Conservation (phyloP, 768 basidiomycete genomes). For the Mycena vulgaris region DNA sequence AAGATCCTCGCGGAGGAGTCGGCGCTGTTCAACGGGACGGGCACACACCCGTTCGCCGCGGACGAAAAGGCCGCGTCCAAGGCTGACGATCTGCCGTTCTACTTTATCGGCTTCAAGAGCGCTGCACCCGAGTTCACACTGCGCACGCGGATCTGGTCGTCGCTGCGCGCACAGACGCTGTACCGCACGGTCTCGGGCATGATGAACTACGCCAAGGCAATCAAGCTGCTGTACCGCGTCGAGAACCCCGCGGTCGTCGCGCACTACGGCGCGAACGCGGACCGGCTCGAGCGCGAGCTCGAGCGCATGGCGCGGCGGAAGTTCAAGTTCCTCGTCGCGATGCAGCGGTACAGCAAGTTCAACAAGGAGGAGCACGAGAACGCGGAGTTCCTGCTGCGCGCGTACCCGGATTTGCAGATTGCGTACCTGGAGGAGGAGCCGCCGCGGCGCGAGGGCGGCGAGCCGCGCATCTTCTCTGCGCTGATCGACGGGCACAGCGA, state of each 20-base stretch:
- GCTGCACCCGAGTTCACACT: conserved; percentile 98
- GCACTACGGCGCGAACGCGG: conserved; percentile 96
- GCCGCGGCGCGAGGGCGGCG: conserved; percentile 94
- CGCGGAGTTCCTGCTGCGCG: conserved; percentile 96
- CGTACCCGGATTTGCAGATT: conserved; percentile 98
- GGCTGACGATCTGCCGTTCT: conserved; percentile 95
- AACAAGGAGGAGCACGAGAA: conserved; percentile 99
- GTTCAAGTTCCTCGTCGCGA: conserved; percentile 99
- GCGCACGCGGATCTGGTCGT: conserved; percentile 99
- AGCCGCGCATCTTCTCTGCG: conserved; percentile 95
- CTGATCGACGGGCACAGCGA: conserved; percentile 99
- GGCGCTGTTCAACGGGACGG: conserved; percentile 83
- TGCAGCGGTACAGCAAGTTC: conserved; percentile 99
- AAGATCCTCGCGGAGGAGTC: conserved; percentile 99
- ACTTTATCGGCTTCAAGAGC: conserved; percentile 99
- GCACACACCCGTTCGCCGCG: conserved; percentile 68
- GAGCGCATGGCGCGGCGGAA: conserved; percentile 98
- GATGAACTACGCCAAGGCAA: conserved; percentile 99
- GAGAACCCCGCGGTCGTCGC: conserved; percentile 99
- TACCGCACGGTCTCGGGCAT: conserved; percentile 99
- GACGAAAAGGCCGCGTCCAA: conserved; percentile 87
- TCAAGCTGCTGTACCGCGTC: conserved; percentile 98
- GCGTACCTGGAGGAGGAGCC: conserved; percentile 98
- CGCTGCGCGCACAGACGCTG: conserved; percentile 98
- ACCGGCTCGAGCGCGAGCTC: conserved; percentile 95